phyloP scores from a whole-genome alignment of 306 rosid species.

The Acmispon strigosus region DNA sequence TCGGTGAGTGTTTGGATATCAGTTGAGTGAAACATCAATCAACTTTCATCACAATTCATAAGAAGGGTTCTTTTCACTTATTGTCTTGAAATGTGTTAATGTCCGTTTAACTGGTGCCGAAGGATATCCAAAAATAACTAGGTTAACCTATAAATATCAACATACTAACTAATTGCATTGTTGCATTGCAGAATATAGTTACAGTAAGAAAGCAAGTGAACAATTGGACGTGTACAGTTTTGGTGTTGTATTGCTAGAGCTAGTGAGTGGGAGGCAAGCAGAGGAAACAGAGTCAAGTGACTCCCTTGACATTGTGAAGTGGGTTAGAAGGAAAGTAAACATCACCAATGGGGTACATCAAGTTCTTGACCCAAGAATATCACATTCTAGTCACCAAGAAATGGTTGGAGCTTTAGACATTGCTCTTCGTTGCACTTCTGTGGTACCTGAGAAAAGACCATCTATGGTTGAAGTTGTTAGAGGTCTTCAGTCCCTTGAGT shows the following conservation, averaged over 20 bases:
- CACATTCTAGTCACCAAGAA: constrained; percentile 37
- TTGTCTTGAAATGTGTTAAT: too few relatives aligned
- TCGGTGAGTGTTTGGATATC: too few relatives aligned
- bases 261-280: constrained; percentile 75
- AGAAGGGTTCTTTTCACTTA: too few relatives aligned
- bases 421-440: constrained; percentile 77
- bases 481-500: constrained; percentile 57
- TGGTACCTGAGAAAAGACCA: constrained; percentile 91
- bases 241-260: constrained; percentile 87
- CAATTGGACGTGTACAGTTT: constrained; percentile 81
- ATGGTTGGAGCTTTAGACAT: constrained; percentile 70
- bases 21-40: too few relatives aligned
- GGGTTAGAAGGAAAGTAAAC: constrained; percentile 96
- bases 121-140: too few relatives aligned
- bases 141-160: background rate
- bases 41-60: too few relatives aligned
- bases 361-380: constrained; percentile 64
- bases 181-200: constrained; percentile 66
- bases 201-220: constrained; percentile 67
- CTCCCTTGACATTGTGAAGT: constrained; percentile 71
- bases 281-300: constrained; percentile 45
- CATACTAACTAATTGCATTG: background rate
- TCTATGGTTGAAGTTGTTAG: constrained; percentile 67
- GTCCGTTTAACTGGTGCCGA: too few relatives aligned
- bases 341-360: constrained; percentile 64